Evolutionary conservation across 192 early-diverging fungal genomes (phyloP).

Genomic region (Phycomyces blakesleeanus): DNA sequence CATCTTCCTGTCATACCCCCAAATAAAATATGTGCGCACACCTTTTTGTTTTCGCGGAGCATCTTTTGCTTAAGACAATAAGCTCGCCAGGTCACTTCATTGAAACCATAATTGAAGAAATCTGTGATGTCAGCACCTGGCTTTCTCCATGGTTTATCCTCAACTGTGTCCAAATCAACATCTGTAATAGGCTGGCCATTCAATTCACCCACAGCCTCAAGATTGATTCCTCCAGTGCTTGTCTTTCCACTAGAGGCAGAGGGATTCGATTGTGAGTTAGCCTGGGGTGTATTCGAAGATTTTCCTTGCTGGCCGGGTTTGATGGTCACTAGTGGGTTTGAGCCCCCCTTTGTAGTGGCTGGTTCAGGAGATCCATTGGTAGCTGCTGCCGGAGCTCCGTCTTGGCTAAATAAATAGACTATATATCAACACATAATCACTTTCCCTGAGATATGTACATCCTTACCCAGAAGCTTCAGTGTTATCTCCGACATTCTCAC

Average conservation of each 20-base stretch:
- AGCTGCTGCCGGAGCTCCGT: not conserved
- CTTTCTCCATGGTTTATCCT: constrained; percentile 97
- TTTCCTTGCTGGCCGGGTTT: constrained; percentile 40
- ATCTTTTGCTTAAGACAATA: constrained; percentile 94
- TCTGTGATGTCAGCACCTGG: constrained; percentile 95
- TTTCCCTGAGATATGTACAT: not conserved
- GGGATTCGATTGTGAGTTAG: constrained; percentile 36
- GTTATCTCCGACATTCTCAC: constrained; percentile 23
- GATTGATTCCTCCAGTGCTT: constrained; percentile 42
- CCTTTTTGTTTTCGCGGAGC: constrained; percentile 65
- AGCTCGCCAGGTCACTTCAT: constrained; percentile 90
- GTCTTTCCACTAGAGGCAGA: constrained; percentile 14
- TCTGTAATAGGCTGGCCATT: constrained; percentile 85
- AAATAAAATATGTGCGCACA: not conserved
- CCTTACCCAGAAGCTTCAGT: constrained; percentile 7
- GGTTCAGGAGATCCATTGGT: not conserved
- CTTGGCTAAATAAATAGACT: not conserved
- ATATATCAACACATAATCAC: not conserved
- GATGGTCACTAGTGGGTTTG: constrained; percentile 43
- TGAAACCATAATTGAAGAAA: constrained; percentile 99
- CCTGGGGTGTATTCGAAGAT: constrained; percentile 30
- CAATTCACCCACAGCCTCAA: constrained; percentile 70
- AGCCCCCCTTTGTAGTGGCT: not conserved
- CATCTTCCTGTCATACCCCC: not conserved
- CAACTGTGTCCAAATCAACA: constrained; percentile 85